A percentile compares a stretch with the other conserved stretches of the same genome.
Conservation (phyloP, 2,329 filamentous ascomycete species). For the Aspergillus sp. region DNA sequence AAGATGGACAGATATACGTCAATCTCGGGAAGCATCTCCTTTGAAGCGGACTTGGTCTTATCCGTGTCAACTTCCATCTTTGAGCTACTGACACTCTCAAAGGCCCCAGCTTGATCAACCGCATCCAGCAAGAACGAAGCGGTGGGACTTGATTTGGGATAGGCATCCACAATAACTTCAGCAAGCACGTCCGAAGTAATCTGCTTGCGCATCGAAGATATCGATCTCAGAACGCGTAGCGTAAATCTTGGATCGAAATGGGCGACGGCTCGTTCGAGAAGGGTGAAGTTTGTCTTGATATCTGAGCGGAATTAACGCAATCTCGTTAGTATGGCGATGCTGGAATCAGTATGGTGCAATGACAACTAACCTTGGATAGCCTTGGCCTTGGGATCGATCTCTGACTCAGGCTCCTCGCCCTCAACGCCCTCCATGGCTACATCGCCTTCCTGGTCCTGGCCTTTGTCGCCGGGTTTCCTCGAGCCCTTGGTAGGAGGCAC, state of each 20-base stretch:
- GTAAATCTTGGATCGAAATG: constrained; percentile 96
- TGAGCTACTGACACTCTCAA: constrained; percentile 62
- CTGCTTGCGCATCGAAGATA: constrained; percentile 93
- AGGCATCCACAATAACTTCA: constrained; percentile 80
- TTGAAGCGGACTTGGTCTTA: constrained; percentile 66
- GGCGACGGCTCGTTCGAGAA: constrained; percentile 88
- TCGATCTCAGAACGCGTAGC: constrained; percentile 88
- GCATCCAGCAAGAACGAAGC: constrained; percentile 73
- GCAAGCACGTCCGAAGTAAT: constrained; percentile 80
- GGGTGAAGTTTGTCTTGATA: constrained; percentile 90
- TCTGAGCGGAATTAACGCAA: constrained; percentile 58
- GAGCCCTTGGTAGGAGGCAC: constrained; percentile 72
- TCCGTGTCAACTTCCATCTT: constrained; percentile 78
- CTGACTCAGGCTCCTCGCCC: constrained; percentile 45
- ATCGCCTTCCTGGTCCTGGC: constrained; percentile 69
- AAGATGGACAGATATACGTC: constrained; percentile 88
- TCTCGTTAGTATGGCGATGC: constrained; percentile 13
- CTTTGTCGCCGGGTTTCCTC: constrained; percentile 60
- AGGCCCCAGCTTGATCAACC: constrained; percentile 68
- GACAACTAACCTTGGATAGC: constrained; percentile 51
- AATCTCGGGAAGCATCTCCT: constrained; percentile 82
- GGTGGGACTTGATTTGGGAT: constrained; percentile 68
- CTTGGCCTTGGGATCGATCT: constrained; percentile 54
- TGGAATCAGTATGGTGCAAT: background rate
- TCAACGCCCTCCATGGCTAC: constrained; percentile 68